Evolutionary conservation across 169 alveolate genomes (phyloP).

Genomic region (Plasmodium gonderi): DNA sequence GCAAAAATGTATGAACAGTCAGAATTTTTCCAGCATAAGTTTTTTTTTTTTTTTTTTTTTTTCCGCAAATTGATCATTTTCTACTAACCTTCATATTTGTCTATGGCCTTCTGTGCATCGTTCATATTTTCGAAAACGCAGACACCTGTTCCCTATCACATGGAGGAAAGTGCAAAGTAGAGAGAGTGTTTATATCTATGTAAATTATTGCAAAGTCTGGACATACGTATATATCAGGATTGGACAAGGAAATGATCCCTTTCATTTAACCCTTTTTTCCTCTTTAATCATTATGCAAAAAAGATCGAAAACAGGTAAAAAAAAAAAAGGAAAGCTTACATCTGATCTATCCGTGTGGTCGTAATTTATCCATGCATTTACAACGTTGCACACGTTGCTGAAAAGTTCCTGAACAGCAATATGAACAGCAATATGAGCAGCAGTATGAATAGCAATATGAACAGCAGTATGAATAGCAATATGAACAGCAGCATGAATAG

Average conservation of each 20-base stretch:
- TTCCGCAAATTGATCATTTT: too few relatives aligned
- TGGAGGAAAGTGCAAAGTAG: not conserved
- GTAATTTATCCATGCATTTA: constrained; percentile 71
- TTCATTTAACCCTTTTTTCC: not conserved
- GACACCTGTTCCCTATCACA: constrained; percentile 72
- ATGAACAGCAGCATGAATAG: too few relatives aligned
- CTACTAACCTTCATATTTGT: constrained; percentile 67
- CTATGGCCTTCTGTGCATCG: constrained; percentile 73
- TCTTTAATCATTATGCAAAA: not conserved
- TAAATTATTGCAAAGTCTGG: not conserved
- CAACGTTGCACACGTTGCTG: constrained; percentile 68
- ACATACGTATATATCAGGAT: not conserved
- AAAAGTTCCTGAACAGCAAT: constrained; percentile 27
- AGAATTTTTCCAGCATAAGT: too few relatives aligned
- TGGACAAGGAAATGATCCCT: not conserved
- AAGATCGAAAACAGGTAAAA: not conserved
- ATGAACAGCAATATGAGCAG: too few relatives aligned
- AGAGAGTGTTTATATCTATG: not conserved
- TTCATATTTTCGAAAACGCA: constrained; percentile 66
- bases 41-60: too few relatives aligned
- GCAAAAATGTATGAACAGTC: constrained; percentile 11
- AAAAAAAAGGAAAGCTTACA: constrained; percentile 11
- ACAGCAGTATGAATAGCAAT: not conserved
- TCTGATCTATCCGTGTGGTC: constrained; percentile 75
- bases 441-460: not conserved